Percentiles rank a stretch among this genome's conserved stretches.
phyloP scores from a whole-genome alignment of 2,329 filamentous ascomycete genomes.

The Keithomyces neogunnii region DNA sequence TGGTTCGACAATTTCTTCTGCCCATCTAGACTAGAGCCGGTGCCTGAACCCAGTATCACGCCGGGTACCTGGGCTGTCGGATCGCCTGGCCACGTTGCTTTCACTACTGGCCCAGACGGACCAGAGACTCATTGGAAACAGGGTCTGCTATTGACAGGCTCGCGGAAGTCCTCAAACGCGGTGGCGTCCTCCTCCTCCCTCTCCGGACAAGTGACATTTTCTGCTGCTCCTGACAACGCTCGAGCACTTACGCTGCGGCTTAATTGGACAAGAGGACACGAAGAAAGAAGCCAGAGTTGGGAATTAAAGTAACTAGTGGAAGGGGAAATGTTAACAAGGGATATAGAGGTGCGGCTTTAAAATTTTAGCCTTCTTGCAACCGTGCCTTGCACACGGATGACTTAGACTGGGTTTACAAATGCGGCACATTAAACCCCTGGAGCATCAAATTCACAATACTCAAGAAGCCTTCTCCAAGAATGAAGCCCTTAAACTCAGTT shows the following conservation, averaged over 20 bases:
- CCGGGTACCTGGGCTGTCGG: slow-evolving; percentile 54
- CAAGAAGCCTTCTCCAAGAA: slow-evolving; percentile 83
- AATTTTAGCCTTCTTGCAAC: background rate
- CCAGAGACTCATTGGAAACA: slow-evolving; percentile 88
- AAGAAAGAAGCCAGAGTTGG: slow-evolving; percentile 41
- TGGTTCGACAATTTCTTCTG: slow-evolving; percentile 96
- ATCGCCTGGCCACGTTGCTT: slow-evolving; percentile 58
- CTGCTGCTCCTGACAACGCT: slow-evolving; percentile 60
- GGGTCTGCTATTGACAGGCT: slow-evolving; percentile 63
- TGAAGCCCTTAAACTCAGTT: slow-evolving; percentile 55
- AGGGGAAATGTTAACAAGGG: background rate
- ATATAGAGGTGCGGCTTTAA: background rate
- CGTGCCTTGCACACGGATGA: background rate
- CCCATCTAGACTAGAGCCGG: slow-evolving; percentile 44
- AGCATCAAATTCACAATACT: slow-evolving; percentile 85
- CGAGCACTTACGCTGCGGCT: slow-evolving; percentile 58
- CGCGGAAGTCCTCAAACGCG: slow-evolving; percentile 36
- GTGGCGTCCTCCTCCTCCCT: slow-evolving; percentile 50
- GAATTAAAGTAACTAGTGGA: slow-evolving; percentile 29
- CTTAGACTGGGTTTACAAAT: slow-evolving; percentile 39
- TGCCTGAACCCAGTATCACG: slow-evolving; percentile 43
- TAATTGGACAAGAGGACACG: slow-evolving; percentile 45
- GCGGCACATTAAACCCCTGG: slow-evolving; percentile 68
- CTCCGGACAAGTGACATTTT: slow-evolving; percentile 60
- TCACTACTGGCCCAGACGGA: slow-evolving; percentile 75